Base-by-base conservation (phyloP, 2,329 filamentous ascomycete species). In the Fusarium veterinarium region DNA sequence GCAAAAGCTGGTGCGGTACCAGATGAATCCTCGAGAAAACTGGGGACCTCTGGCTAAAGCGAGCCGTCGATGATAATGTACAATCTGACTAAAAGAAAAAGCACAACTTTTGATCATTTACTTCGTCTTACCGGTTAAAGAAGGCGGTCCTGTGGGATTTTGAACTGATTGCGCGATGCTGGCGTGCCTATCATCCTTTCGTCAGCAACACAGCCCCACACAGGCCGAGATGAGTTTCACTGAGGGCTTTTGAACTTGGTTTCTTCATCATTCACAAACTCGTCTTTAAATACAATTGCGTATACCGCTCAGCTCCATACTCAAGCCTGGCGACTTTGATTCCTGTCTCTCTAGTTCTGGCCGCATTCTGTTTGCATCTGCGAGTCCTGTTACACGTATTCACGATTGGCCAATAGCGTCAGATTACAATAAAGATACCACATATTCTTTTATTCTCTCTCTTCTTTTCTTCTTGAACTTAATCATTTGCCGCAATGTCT, bases 21-120 rank as follows among this genome's bases (percentile, higher is more conserved):
- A 97, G 84, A 84, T 91, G 68, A 98, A 98, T 79, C 96, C 96
- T 49, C 87, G 92, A 67, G 91, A 94, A 78, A 96, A 98, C 80
- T 99, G 96, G 96, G 96, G 96, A 0, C 96, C 96, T 2, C 90
- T 97, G 90, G 85, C 83, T 58, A 84, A 85, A 72, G 89, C 89
- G 31, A 86, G 81, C 72, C 85, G 84, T n/a, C 81, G 81, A 86
- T 74, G 52, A 69, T 72, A 51, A 44, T 31, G 53, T 59, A 57
- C 28, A 69, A 60, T 35, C 44, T 41, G 35, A 25, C 31, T 44
- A 23, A 53, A 40, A 30, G 33, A 25, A 60, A 45, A 42, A 28
- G 16, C 44, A 16, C 20, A 37, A 37, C 17, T 8, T 44, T 17
- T 41, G 25, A 40, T 23, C 38, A 19, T 19, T 51, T 51, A 28